Base-by-base conservation (phyloP, 805 yeast genomes). In the Teunomyces barrocoloradensis region DNA sequence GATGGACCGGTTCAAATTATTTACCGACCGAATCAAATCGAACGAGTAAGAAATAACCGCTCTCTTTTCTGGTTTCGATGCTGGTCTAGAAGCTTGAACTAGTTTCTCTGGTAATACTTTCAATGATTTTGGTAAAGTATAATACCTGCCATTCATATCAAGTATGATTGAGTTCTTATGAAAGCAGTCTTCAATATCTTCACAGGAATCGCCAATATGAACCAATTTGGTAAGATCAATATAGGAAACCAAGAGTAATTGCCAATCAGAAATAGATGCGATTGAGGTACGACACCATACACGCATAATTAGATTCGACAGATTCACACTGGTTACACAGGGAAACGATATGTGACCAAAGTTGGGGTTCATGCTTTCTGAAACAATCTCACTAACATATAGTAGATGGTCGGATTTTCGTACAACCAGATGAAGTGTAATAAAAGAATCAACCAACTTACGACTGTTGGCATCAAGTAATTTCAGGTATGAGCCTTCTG, bases 351-450 rank as follows among this genome's bases (percentile, higher is more conserved):
- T 44, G 7, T 52, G 54, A n/a, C 60, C 58, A 45, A 68, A 71
- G 35, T 56, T 52, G 10, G 71, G 71, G 36, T 54, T 55, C 56
- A 56, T 44, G 44, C 51, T 54, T 12, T 47, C 44, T 4, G 35
- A 28, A 1, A 58, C 48, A 5, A 65, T 55, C 48, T 70, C 75
- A 48, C 74, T 69, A 25, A 71, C 57, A 47, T 68, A 68, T 3
- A 68, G 42, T 42, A 66, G 52, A 28, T 47, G 39, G 12, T 53
- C 54, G 13, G 39, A 34, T 12, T 50, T 30, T 12, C 36, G 49
- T 10, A 42, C 54, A 5, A 39, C 43, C 13, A 54, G 42, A 45
- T 65, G 66, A 10, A 69, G 23, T n/a, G 63, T 55, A 47, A 63
- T 53, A 48, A 67, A 69, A 9, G 59, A 50, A 42, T 62, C 68